These are phyloP conservation scores for Geotrichum carabidarum DNA, from an alignment of 1,139 yeast genomes.

Conservation along the genomic window DNA sequence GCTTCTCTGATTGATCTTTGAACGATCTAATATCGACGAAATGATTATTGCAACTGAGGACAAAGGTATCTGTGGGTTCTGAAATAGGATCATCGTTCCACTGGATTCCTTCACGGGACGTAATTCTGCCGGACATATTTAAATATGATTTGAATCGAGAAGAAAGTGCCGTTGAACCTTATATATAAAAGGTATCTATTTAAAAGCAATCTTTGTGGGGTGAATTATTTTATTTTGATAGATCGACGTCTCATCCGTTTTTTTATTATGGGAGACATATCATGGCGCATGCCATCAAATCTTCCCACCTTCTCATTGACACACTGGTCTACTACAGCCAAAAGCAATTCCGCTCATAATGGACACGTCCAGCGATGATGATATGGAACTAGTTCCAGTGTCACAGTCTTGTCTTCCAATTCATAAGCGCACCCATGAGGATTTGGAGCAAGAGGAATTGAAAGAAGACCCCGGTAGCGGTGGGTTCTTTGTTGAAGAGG, in stretches of 20 bases:
- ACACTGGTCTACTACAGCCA: background rate
- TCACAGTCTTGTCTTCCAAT: background rate
- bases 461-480: background rate
- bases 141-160: background rate
- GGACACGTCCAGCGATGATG: slow-evolving; percentile 3
- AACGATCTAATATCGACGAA: slow-evolving; percentile 45
- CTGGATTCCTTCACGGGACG: slow-evolving; percentile 48
- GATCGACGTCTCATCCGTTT: too few species aligned
- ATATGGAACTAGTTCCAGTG: slow-evolving; percentile 6
- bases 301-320: too few species aligned
- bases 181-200: background rate
- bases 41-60: slow-evolving; percentile 44
- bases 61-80: slow-evolving; percentile 52
- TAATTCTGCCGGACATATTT: slow-evolving; percentile 30
- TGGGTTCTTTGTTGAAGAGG: background rate
- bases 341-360: too few species aligned
- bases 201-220: background rate
- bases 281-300: too few species aligned
- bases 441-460: background rate
- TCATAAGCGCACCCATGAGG: background rate
- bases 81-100: slow-evolving; percentile 46
- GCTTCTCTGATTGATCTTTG: slow-evolving; percentile 18
- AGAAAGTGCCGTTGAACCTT: background rate
- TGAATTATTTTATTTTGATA: too few species aligned
- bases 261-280: too few species aligned